These are phyloP conservation scores for Fusarium continuum DNA, from an alignment of 2,329 filamentous ascomycete genomes.

Conservation along the genomic window DNA sequence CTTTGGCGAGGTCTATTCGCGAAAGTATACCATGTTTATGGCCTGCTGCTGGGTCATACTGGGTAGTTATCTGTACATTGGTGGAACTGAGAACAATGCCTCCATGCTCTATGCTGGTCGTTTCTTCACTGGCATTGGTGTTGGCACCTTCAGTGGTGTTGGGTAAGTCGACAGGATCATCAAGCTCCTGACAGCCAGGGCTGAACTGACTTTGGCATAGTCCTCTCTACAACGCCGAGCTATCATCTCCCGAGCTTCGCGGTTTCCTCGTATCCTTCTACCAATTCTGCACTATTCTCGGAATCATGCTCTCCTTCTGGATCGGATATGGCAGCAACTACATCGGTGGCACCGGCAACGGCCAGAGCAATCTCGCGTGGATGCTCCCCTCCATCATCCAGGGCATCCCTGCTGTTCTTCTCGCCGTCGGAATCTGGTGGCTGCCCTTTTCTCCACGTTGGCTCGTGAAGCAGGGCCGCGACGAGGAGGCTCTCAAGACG, in stretches of 20 bases:
- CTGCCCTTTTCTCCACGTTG: slow-evolving; percentile 83
- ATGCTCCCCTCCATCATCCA: slow-evolving; percentile 57
- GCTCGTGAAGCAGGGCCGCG: slow-evolving; percentile 76
- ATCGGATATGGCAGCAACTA: slow-evolving; percentile 56
- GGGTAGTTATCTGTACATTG: slow-evolving; percentile 56
- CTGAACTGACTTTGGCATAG: background rate
- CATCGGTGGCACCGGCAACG: slow-evolving; percentile 56
- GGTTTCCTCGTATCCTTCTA: slow-evolving; percentile 73
- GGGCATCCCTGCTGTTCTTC: slow-evolving; percentile 55
- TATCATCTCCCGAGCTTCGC: slow-evolving; percentile 69
- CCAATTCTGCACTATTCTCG: slow-evolving; percentile 58
- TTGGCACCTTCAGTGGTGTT: slow-evolving; percentile 57
- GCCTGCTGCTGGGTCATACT: slow-evolving; percentile 58
- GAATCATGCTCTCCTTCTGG: slow-evolving; percentile 61
- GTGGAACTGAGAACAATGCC: slow-evolving; percentile 51
- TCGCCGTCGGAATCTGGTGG: slow-evolving; percentile 76
- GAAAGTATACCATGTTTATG: slow-evolving; percentile 62
- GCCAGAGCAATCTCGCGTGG: slow-evolving; percentile 54
- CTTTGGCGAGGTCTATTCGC: slow-evolving; percentile 58
- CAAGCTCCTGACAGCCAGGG: rapidly evolving
- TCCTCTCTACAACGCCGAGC: slow-evolving; percentile 60
- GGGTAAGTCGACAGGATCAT: slow-evolving; percentile 24
- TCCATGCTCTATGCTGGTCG: slow-evolving; percentile 57
- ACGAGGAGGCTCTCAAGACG: slow-evolving; percentile 66
- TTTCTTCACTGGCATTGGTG: slow-evolving; percentile 60